Evolutionary conservation across 108 stramenopile genomes (phyloP).

Genomic region (Epipyxis sp.): DNA sequence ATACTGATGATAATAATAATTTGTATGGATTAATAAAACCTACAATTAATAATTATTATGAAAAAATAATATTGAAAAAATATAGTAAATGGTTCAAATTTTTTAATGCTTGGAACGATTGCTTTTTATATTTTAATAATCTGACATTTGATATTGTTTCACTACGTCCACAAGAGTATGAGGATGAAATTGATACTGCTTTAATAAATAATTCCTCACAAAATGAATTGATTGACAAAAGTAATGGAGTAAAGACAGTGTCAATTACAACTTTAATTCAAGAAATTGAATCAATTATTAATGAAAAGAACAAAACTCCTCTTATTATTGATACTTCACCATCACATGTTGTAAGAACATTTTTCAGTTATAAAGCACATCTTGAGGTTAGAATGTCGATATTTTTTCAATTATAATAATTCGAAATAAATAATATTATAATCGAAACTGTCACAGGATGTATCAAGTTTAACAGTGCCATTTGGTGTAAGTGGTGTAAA

Average conservation of each 20-base stretch:
- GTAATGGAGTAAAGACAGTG: background rate
- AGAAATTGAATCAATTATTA: background rate
- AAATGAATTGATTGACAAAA: background rate
- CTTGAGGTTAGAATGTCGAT: background rate
- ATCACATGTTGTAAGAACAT: background rate
- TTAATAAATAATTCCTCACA: background rate
- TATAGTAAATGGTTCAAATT: background rate
- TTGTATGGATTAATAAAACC: background rate
- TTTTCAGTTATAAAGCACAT: slow-evolving; percentile 2
- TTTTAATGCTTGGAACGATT: slow-evolving; percentile 5
- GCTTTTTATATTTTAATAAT: slow-evolving; percentile 26
- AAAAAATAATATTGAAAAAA: background rate
- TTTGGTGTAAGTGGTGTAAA: slow-evolving; percentile 23
- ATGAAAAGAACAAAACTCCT: slow-evolving; percentile 30
- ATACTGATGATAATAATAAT: background rate
- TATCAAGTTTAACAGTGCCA: slow-evolving; percentile 1
- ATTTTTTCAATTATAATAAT: background rate
- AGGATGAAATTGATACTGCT: background rate
- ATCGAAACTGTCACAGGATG: too few relatives aligned
- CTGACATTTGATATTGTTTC: slow-evolving; percentile 4
- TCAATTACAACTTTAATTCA: background rate
- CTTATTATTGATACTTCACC: slow-evolving; percentile 25
- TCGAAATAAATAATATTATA: too few relatives aligned
- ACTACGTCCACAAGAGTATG: slow-evolving; percentile 12
- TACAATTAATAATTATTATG: background rate